Conservation (phyloP, 164 flowering plant genomes). For the Magnolia changhungtana region DNA sequence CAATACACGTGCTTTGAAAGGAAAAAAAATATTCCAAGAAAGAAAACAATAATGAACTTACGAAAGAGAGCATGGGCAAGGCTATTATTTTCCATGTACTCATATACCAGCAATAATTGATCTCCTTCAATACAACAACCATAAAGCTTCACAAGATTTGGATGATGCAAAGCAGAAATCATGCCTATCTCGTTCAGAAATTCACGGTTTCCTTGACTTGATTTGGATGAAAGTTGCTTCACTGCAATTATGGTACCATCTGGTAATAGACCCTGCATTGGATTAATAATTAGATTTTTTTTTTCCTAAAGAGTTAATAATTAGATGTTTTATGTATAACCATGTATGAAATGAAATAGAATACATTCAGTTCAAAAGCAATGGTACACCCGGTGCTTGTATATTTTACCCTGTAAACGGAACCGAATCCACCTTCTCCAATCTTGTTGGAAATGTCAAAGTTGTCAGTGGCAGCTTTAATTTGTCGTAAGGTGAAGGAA, state of each 20-base stretch:
- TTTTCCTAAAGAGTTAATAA: not conserved
- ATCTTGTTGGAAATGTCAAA: constrained; percentile 45
- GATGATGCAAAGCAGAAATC: constrained; percentile 75
- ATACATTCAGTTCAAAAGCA: not conserved
- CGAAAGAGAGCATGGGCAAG: constrained; percentile 65
- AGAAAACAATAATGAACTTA: constrained; percentile 16
- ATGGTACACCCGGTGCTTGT: not conserved
- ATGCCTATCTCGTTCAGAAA: constrained; percentile 82
- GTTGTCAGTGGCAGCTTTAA: constrained; percentile 54
- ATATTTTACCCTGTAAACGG: constrained; percentile 52
- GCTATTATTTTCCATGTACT: constrained; percentile 80
- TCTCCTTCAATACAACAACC: constrained; percentile 79
- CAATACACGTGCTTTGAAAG: not conserved
- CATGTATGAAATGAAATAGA: not conserved
- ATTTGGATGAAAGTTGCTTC: constrained; percentile 78
- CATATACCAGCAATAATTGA: constrained; percentile 61
- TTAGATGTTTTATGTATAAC: not conserved
- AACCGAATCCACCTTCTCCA: constrained; percentile 71
- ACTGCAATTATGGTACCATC: constrained; percentile 74
- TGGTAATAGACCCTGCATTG: constrained; percentile 52
- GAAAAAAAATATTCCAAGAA: not conserved
- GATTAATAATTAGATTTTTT: not conserved
- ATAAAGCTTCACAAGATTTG: constrained; percentile 71
- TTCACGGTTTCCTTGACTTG: constrained; percentile 83
- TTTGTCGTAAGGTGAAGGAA: constrained; percentile 40